Conservation (phyloP, 1,284 basidiomycete species). For the Tetrapyrgos nigripes region DNA sequence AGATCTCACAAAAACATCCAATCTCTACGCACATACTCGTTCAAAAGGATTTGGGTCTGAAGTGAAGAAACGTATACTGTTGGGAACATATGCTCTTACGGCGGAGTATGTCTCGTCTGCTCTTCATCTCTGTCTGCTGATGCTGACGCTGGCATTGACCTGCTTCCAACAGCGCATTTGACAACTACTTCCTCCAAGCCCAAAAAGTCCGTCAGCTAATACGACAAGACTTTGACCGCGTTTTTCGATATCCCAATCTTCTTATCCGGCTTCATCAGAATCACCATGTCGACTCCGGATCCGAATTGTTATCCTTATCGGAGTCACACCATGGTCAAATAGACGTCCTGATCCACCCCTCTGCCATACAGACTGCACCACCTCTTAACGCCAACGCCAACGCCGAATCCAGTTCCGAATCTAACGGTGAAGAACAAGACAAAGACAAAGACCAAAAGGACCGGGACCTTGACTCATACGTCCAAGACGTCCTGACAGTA, state of each 20-base stretch:
- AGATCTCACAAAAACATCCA: conserved; percentile 49
- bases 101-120: conserved; percentile 72
- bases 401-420: neutral
- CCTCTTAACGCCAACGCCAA: conserved; percentile 42
- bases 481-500: conserved; percentile 93
- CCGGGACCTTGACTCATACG: conserved; percentile 63
- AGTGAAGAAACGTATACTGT: conserved; percentile 87
- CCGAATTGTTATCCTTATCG: neutral
- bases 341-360: conserved; percentile 87
- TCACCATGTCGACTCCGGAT: conserved; percentile 15
- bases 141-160: conserved; percentile 4
- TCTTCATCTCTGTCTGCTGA: neutral
- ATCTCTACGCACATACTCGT: conserved; percentile 65
- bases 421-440: neutral
- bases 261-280: conserved; percentile 25
- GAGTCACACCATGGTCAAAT: conserved; percentile 49
- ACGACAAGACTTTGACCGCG: conserved; percentile 74
- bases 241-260: conserved; percentile 67
- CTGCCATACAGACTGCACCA: conserved; percentile 83
- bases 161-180: conserved; percentile 75
- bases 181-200: conserved; percentile 96
- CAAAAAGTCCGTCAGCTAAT: conserved; percentile 80
- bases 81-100: conserved; percentile 92
- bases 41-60: conserved; percentile 82
- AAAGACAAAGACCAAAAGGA: neutral